A percentile compares a stretch with the other conserved stretches of the same genome.
Evolutionary conservation across 441 rosid species (phyloP).

Genomic region (Euphorbia schlechtendalii): DNA sequence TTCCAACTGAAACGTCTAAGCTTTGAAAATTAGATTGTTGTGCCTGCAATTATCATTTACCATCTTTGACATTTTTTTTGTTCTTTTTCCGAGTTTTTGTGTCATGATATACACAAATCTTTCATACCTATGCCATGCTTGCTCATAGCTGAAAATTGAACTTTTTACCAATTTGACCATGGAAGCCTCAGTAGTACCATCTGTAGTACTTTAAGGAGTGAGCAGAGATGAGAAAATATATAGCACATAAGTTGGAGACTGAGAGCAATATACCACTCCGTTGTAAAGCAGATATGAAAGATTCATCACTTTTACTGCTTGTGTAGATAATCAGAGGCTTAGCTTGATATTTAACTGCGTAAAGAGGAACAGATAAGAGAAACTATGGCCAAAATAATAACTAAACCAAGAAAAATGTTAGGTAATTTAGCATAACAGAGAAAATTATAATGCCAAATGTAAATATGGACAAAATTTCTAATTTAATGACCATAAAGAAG

Average conservation of each 20-base stretch:
- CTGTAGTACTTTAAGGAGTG: constrained; percentile 40
- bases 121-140: constrained; percentile 95
- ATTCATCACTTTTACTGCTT: constrained; percentile 89
- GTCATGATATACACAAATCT: constrained; percentile 13
- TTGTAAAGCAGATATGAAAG: constrained; percentile 85
- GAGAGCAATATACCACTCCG: constrained; percentile 50
- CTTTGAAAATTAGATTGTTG: background rate
- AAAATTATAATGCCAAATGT: background rate
- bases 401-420: background rate
- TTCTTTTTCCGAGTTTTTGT: background rate
- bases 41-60: background rate
- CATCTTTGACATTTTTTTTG: constrained; percentile 11
- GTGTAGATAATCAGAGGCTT: constrained; percentile 70
- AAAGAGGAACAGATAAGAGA: constrained; percentile 19
- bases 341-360: constrained; percentile 83
- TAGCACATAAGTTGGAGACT: constrained; percentile 13
- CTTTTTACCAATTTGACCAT: constrained; percentile 74
- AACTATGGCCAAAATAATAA: background rate
- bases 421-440: background rate
- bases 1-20: background rate
- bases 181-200: constrained; percentile 52
- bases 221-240: constrained; percentile 23
- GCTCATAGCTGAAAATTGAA: constrained; percentile 94
- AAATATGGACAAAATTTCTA: background rate
- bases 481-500: constrained; percentile 13